These are phyloP conservation scores for Cymodocea nodosa DNA, from an alignment of 116 monocot species.

Conservation along the genomic window DNA sequence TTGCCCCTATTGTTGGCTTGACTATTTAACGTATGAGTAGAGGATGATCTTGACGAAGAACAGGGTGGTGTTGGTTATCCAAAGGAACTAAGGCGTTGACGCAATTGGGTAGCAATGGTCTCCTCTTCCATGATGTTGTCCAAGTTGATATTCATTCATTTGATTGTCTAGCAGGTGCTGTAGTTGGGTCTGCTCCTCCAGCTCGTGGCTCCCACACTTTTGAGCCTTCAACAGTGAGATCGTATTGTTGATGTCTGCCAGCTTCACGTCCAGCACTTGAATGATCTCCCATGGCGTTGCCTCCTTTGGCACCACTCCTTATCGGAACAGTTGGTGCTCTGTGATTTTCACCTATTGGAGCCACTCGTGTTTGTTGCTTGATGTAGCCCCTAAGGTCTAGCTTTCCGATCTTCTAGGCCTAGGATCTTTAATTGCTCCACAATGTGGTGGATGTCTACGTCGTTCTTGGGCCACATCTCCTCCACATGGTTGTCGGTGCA, in stretches of 20 bases:
- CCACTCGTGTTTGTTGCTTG: not conserved
- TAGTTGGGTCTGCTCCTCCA: not conserved
- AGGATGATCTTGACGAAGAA: too few species aligned
- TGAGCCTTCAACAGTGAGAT: not conserved
- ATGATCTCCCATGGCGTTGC: not conserved
- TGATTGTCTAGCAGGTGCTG: not conserved
- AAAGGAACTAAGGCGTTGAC: too few species aligned
- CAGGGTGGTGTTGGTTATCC: too few species aligned
- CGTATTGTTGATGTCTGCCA: not conserved
- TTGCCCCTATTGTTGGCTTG: too few species aligned
- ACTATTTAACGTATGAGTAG: too few species aligned
- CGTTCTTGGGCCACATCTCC: conserved; percentile 12
- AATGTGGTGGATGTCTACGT: not conserved
- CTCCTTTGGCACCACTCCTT: not conserved
- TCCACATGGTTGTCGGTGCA: not conserved
- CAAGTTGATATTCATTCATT: not conserved
- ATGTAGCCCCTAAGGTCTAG: conserved; percentile 1
- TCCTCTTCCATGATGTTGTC: not conserved
- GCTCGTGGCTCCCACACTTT: not conserved
- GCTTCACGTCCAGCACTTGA: not conserved
- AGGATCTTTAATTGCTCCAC: not conserved
- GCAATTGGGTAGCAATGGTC: too few species aligned
- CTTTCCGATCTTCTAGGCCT: not conserved
- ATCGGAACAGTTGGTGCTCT: too few species aligned
- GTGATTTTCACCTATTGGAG: not conserved